Conservation (phyloP, 352 stramenopile genomes). For the Globisporangium nunn region DNA sequence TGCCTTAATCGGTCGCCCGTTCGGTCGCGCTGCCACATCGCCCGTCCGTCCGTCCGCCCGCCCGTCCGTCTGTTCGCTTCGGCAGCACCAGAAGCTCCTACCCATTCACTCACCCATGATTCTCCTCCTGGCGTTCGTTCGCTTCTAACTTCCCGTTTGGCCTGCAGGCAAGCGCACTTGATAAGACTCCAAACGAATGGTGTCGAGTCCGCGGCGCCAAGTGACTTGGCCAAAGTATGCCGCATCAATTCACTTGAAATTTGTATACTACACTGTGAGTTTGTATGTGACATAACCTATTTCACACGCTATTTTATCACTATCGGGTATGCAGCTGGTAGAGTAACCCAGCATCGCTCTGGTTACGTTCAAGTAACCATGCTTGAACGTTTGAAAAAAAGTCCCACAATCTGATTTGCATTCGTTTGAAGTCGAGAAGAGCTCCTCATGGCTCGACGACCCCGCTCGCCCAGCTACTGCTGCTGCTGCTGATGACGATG, state of each 20-base stretch:
- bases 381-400: not conserved
- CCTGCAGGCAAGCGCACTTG: slow-evolving; percentile 17
- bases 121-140: slow-evolving; percentile 43
- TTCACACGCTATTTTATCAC: not conserved
- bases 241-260: not conserved
- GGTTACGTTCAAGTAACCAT: not conserved
- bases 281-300: not conserved
- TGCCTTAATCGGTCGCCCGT: not conserved
- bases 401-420: not conserved
- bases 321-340: not conserved
- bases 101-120: slow-evolving; percentile 46
- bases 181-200: slow-evolving; percentile 47
- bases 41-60: not conserved
- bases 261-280: not conserved
- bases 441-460: not conserved
- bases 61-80: not conserved
- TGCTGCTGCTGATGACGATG: not conserved
- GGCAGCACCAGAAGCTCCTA: not conserved
- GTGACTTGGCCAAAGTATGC: not conserved
- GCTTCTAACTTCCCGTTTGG: slow-evolving; percentile 69
- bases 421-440: not conserved
- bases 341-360: not conserved
- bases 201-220: slow-evolving; percentile 19
- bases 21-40: not conserved
- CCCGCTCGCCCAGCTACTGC: not conserved